Base-by-base conservation (phyloP, 768 basidiomycete species). In the Leucocoprinus leucothites region DNA sequence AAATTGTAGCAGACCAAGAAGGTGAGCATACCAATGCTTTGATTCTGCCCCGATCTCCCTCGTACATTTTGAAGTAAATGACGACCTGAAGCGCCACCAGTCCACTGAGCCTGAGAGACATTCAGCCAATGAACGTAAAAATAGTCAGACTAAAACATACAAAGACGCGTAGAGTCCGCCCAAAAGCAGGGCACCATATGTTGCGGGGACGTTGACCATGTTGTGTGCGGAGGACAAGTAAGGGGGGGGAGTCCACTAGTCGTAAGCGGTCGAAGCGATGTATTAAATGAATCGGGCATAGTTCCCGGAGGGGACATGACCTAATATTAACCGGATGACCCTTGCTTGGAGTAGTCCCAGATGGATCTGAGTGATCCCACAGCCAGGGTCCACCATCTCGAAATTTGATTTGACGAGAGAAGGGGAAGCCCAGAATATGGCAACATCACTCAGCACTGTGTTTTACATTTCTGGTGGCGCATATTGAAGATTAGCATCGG, bases 171-270 rank as follows among this genome's bases (percentile, higher is more conserved):
- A 62, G 9, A 75, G 61, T 1, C 70, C 73, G 2, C 75, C 75
- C 16, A 75, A 22, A 19, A 77, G 61, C 1, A 77, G 61, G 2
- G 75, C 71, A 24, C 75, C 75, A 52, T 68, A 73, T 13, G 72
- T 71, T 44, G 54, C 64, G 21, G 70, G 57, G 28, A 76, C 63
- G 48, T 70, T 67, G 42, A 62, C 55, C 65, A 67, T 66, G 42
- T 48, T 19, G 54, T 31, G 35, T n/a, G 38, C 18, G 22, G 38
- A 38, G 51, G 42, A 45, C 28, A 21, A 40, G 24, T 14, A 14
- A 25, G 47, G 41, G 47, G 38, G 35, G 38, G 38, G 14, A 48
- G 48, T 48, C 53, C 54, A 55, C 24, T 3, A 38, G 9, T 16
- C 16, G 19, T 8, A n/a, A 36, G 11, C 19, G 22, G 16, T 35